Conservation (phyloP, 163 green algal genomes). For the Chlamydomonas reinhardtii region DNA sequence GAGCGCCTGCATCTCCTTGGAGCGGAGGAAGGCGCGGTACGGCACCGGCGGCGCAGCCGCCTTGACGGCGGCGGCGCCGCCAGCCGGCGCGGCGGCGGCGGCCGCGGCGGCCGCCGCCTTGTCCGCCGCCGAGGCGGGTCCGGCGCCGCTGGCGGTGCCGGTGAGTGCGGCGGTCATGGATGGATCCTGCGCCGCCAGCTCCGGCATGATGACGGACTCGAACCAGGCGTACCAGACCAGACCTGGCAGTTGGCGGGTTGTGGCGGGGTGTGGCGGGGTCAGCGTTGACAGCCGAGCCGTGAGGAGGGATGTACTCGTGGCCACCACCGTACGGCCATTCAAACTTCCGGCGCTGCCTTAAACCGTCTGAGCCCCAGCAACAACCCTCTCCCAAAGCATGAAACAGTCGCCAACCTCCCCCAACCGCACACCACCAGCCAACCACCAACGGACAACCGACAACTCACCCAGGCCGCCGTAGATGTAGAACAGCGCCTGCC, state of each 20-base stretch:
- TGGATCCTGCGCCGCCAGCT: conserved; percentile 58
- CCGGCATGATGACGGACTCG: conserved; percentile 67
- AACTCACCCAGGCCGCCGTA: conserved; percentile 73
- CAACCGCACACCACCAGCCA: not conserved
- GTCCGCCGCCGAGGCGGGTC: not conserved
- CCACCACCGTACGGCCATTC: too few species aligned
- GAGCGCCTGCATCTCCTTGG: conserved; percentile 78
- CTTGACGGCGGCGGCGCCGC: not conserved
- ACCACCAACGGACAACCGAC: not conserved
- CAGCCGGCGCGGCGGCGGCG: not conserved
- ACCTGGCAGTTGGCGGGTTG: conserved; percentile 56
- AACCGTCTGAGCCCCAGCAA: too few species aligned
- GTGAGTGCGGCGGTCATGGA: conserved; percentile 48
- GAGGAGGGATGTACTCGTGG: too few species aligned
- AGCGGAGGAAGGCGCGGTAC: conserved; percentile 86
- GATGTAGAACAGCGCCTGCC: conserved; percentile 90
- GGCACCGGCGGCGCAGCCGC: conserved; percentile 79
- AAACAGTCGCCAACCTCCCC: too few species aligned
- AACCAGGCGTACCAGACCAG: conserved; percentile 88
- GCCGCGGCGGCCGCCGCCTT: too few species aligned
- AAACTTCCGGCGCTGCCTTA: too few species aligned
- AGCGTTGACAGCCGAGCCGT: too few species aligned
- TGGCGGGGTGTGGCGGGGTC: too few species aligned
- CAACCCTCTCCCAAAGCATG: too few species aligned
- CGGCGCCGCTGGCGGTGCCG: not conserved